These are phyloP conservation scores for Trematosphaeria pertusa DNA, from an alignment of 2,329 filamentous ascomycete species.

Conservation along the genomic window DNA sequence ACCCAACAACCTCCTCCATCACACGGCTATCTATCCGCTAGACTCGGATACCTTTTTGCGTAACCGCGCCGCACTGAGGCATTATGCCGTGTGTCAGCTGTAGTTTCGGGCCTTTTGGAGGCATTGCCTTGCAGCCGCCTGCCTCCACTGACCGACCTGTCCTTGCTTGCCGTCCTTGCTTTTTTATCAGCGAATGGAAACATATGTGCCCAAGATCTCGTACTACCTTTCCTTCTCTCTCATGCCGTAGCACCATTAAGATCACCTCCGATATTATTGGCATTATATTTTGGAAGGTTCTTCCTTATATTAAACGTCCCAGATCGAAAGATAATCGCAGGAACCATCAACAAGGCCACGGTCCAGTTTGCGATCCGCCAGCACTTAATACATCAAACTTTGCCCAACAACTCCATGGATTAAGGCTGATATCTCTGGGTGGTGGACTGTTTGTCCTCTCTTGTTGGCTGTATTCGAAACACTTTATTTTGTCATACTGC, in stretches of 20 bases:
- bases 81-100: constrained; percentile 38
- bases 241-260: constrained; percentile 40
- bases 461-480: constrained; percentile 29
- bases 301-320: constrained; percentile 27
- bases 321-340: constrained; percentile 20
- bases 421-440: constrained; percentile 24
- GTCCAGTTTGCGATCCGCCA: constrained; percentile 32
- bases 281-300: constrained; percentile 34
- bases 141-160: constrained; percentile 21
- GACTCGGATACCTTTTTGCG: constrained; percentile 31
- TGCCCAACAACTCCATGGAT: constrained; percentile 28
- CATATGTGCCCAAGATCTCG: constrained; percentile 35
- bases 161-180: constrained; percentile 17
- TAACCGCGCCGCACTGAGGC: constrained; percentile 35
- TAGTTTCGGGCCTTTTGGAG: constrained; percentile 20
- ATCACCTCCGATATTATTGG: constrained; percentile 39
- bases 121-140: constrained; percentile 29
- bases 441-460: constrained; percentile 18
- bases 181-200: constrained; percentile 30
- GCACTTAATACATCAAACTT: constrained; percentile 32
- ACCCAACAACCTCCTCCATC: constrained; percentile 23
- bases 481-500: constrained; percentile 20
- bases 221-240: constrained; percentile 35
- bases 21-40: constrained; percentile 26
- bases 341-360: constrained; percentile 29